Evolutionary conservation across 2,329 filamentous ascomycete genomes (phyloP), one percentile per base, ranked within the genome.

Genomic region (Rhynchosporium graminicola): DNA sequence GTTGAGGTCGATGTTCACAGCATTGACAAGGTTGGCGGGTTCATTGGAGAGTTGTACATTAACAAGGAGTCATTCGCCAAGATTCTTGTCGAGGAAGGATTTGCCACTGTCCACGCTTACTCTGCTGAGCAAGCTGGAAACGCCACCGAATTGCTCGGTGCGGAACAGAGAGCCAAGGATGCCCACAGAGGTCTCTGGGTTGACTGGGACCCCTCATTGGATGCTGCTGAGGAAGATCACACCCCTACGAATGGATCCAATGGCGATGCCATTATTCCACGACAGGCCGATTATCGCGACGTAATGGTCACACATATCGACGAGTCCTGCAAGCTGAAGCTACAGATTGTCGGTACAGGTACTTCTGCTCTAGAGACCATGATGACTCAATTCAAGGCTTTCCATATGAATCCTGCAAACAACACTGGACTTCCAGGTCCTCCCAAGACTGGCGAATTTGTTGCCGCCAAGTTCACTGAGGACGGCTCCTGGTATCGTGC

Each of bases 11-110:
- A 99, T 71, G 89, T 99, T 26, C 88, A 97, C 75, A 92, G 93
- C 71, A 90, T 92, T 69, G 95, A 99, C 82, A 98, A 97, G 82
- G 88, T 95, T 31, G 95, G 95, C 71, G 95, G 95, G 43, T 99
- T 99, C 80, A 98, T 99, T 69, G 95, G 95, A 60, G 91, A 92
- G 13, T 82, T 99, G 29, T 97, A 92, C 76, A 85, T 99, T 75
- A 94, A 92, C 80, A 90, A 93, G 59, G 94, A 98, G 78, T 98
- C 91, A 80, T 96, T 99, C 74, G 91, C 93, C 72, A 97, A 97
- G 81, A 77, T 91, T 2, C 84, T 99, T 1, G 87, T 99, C 1
- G 95, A 98, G 77, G 95, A 99, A 77, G 95, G 95, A 65, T 83
- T 97, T 36, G 94, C 95, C 15, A 89, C 89, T 26, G 94, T 99